phyloP scores from a whole-genome alignment of 345 rosid genomes.

The Arabidopsis suecica region DNA sequence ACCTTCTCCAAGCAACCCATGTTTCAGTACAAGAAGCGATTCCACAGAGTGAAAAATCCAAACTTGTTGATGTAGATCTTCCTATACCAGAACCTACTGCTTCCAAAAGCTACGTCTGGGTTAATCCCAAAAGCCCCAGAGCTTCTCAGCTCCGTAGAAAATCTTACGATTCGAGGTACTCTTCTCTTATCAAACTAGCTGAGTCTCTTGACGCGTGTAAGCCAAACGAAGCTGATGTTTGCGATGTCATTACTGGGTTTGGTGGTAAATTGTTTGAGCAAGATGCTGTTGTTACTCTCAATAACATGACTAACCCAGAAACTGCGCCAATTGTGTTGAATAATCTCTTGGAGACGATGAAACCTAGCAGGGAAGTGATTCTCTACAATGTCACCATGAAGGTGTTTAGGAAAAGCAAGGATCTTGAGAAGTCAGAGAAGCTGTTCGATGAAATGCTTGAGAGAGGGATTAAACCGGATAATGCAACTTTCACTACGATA shows the following conservation, averaged over 20 bases:
- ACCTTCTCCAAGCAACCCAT: constrained; percentile 44
- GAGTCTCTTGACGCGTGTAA: constrained; percentile 61
- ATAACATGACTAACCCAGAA: constrained; percentile 77
- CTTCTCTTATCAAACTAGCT: constrained; percentile 66
- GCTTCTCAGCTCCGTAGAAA: constrained; percentile 65
- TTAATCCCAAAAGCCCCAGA: constrained; percentile 83
- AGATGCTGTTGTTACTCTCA: constrained; percentile 82
- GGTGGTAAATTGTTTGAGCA: constrained; percentile 64
- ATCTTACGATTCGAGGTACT: constrained; percentile 81
- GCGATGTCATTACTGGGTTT: constrained; percentile 50
- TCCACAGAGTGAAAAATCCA: constrained; percentile 38
- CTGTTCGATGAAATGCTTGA: constrained; percentile 79
- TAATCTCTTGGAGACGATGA: constrained; percentile 55
- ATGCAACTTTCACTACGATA: constrained; percentile 72
- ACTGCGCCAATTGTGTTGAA: constrained; percentile 63
- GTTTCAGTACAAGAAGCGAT: constrained; percentile 62
- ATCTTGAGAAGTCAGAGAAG: constrained; percentile 64
- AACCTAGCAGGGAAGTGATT: constrained; percentile 58
- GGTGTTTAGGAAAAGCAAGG: constrained; percentile 70
- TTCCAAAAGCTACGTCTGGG: constrained; percentile 66
- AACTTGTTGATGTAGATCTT: constrained; percentile 25
- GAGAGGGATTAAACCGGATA: constrained; percentile 73
- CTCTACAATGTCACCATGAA: constrained; percentile 83
- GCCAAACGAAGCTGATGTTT: constrained; percentile 52
- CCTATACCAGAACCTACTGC: constrained; percentile 37